These are phyloP conservation scores for Diplotaxis tenuifolia DNA, from an alignment of 345 rosid species.

Conservation along the genomic window DNA sequence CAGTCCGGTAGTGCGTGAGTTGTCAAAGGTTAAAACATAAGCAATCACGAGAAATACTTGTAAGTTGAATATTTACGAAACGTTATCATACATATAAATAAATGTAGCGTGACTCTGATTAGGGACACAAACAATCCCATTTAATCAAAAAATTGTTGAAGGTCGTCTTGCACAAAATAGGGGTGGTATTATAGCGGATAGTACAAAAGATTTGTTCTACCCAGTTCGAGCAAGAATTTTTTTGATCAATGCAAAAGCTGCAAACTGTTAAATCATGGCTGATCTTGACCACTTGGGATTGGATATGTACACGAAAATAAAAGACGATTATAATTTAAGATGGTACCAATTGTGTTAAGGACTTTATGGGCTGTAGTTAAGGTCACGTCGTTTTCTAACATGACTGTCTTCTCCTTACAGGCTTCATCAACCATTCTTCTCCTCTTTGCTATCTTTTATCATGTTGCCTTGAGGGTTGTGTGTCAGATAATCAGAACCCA, in stretches of 20 bases:
- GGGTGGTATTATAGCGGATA: slow-evolving; percentile 27
- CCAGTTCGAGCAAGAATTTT: slow-evolving; percentile 36
- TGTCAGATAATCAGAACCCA: slow-evolving; percentile 38
- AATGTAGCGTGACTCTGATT: slow-evolving; percentile 11
- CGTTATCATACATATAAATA: slow-evolving; percentile 1
- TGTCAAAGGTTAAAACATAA: neutral
- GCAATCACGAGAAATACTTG: neutral
- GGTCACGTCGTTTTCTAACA: slow-evolving; percentile 43
- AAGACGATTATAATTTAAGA: slow-evolving; percentile 12
- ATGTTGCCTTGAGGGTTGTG: slow-evolving; percentile 36
- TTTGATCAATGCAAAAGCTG: slow-evolving; percentile 42
- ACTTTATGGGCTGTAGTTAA: slow-evolving; percentile 39
- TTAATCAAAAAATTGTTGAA: slow-evolving; percentile 3
- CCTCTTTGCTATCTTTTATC: slow-evolving; percentile 36
- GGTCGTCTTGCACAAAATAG: slow-evolving; percentile 38
- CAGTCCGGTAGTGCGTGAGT: neutral
- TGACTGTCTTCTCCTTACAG: slow-evolving; percentile 41
- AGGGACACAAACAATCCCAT: slow-evolving; percentile 1
- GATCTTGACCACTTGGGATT: slow-evolving; percentile 35
- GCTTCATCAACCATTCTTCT: slow-evolving; percentile 34
- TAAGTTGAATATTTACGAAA: neutral
- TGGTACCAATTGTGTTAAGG: slow-evolving; percentile 26
- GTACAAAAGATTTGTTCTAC: slow-evolving; percentile 36
- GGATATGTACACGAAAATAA: slow-evolving; percentile 20
- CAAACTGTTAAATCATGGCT: slow-evolving; percentile 36